Percentiles rank a stretch among this genome's conserved stretches.
Conservation (phyloP, 805 yeast species). For the Saccharomycopsis synnaedendra region DNA sequence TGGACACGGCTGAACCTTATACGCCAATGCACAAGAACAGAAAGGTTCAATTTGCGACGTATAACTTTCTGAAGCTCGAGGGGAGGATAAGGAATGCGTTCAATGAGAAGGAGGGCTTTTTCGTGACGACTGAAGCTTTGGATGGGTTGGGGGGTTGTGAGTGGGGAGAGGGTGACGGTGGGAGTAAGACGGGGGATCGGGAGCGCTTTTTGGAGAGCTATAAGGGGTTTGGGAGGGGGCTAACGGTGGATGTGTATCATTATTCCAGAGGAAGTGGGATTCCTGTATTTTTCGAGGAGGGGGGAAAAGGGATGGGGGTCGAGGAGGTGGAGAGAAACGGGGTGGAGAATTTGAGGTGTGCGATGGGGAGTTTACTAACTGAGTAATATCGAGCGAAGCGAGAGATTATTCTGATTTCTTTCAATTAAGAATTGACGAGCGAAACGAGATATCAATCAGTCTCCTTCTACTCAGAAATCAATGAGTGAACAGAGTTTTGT, state of each 20-base stretch:
- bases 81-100: not conserved
- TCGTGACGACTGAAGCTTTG: slow-evolving; percentile 6
- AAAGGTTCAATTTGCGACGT: slow-evolving; percentile 9
- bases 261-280: slow-evolving; percentile 13
- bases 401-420: too few relatives aligned
- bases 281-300: slow-evolving; percentile 9
- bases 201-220: slow-evolving; percentile 1
- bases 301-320: not conserved
- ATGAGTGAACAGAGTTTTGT: too few relatives aligned
- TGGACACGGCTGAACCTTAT: slow-evolving; percentile 7
- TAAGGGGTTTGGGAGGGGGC: slow-evolving; percentile 8
- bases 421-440: too few relatives aligned
- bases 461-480: too few relatives aligned
- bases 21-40: slow-evolving; percentile 8
- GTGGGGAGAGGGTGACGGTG: not conserved
- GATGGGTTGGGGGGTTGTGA: slow-evolving; percentile 2
- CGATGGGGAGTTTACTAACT: slow-evolving; percentile 10
- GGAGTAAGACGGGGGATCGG: slow-evolving; percentile 2
- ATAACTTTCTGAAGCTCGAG: slow-evolving; percentile 2
- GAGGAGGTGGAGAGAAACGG: slow-evolving; percentile 2
- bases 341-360: slow-evolving; percentile 5
- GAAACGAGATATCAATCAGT: too few relatives aligned
- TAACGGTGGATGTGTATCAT: slow-evolving; percentile 10
- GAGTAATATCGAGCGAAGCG: not conserved
- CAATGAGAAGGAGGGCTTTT: slow-evolving; percentile 3